Conservation (phyloP, 2,329 filamentous ascomycete species). For the Ceratocystis colombiana region DNA sequence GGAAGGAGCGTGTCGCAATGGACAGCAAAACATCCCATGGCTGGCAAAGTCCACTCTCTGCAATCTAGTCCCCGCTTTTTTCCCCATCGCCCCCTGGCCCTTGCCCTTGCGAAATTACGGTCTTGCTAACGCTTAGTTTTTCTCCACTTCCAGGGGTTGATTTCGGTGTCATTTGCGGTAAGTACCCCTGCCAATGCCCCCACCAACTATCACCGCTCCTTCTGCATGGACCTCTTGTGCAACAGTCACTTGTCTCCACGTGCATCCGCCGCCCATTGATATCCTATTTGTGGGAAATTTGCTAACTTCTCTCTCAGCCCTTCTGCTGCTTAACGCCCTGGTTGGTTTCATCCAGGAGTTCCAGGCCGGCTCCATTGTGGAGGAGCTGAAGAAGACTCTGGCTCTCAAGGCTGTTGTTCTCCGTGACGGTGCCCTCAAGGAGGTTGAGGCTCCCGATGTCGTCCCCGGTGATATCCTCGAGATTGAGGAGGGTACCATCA, state of each 20-base stretch:
- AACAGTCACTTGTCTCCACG: slow-evolving; percentile 7
- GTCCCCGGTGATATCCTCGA: slow-evolving; percentile 85
- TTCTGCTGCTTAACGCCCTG: slow-evolving; percentile 71
- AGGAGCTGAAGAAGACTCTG: slow-evolving; percentile 81
- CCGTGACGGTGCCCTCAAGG: slow-evolving; percentile 64
- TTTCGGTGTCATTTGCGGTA: slow-evolving; percentile 76
- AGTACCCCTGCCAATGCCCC: background rate
- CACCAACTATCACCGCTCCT: background rate
- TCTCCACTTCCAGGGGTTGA: slow-evolving; percentile 52
- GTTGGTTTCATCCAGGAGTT: slow-evolving; percentile 87
- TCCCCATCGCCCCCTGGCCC: background rate
- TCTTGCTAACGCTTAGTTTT: slow-evolving; percentile 22
- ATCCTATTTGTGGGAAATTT: background rate
- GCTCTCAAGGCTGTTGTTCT: slow-evolving; percentile 80
- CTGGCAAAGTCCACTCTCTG: background rate
- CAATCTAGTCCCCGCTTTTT: background rate
- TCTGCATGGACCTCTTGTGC: slow-evolving; percentile 7
- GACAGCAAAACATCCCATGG: background rate
- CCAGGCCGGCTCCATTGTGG: slow-evolving; percentile 82
- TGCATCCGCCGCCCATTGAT: background rate
- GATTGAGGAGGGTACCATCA: slow-evolving; percentile 79
- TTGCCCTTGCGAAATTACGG: background rate
- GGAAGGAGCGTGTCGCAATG: background rate
- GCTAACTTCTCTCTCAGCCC: slow-evolving; percentile 30
- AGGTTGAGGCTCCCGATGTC: slow-evolving; percentile 72